Conservation (phyloP, 192 early-diverging fungal species). For the Kappamyces sp. region DNA sequence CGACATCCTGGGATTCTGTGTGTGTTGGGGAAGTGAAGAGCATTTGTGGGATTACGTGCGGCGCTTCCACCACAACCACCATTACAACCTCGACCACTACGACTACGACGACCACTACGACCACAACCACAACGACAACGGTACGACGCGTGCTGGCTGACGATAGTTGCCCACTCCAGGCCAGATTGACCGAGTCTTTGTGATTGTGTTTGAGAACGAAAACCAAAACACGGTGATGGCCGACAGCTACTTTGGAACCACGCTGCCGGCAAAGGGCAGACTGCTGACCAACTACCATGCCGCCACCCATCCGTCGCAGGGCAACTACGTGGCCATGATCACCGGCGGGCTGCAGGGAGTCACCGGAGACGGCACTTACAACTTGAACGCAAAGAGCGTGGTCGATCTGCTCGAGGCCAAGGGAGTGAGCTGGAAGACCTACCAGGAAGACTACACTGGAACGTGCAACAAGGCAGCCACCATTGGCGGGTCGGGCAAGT, state of each 20-base stretch:
- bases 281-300: constrained; percentile 53
- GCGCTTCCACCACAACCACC: no score
- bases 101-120: no score
- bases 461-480: no score
- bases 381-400: constrained; percentile 10
- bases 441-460: constrained; percentile 17
- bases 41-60: constrained; percentile 24
- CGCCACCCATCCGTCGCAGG: constrained; percentile 58
- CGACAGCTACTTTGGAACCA: background rate
- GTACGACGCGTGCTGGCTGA: no score
- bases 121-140: no score
- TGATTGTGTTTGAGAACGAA: no score
- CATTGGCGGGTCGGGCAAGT: no score
- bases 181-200: no score
- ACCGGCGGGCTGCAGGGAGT: background rate
- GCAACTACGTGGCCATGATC: constrained; percentile 66
- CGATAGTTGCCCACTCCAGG: no score
- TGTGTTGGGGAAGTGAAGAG: constrained; percentile 21
- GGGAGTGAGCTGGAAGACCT: constrained; percentile 23
- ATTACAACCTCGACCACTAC: no score
- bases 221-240: background rate
- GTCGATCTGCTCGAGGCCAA: constrained; percentile 23
- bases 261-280: constrained; percentile 30
- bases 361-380: background rate
- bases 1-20: constrained; percentile 17